Conservation (phyloP, 176 grass and related monocot species). For the Oryza longistaminata region DNA sequence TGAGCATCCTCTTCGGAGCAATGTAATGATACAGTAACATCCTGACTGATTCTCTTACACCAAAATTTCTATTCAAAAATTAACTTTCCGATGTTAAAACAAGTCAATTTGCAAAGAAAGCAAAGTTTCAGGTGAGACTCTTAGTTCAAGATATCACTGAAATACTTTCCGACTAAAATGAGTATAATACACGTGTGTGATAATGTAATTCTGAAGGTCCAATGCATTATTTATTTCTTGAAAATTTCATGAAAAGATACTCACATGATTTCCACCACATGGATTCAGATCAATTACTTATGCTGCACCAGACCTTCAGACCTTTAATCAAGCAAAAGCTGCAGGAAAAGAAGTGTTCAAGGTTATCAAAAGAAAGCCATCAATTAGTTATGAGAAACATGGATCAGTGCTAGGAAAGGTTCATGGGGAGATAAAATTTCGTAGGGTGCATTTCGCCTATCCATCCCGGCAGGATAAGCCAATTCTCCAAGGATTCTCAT, state of each 20-base stretch:
- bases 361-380: constrained; percentile 42
- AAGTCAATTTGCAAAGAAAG: background rate
- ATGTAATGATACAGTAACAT: constrained; percentile 41
- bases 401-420: constrained; percentile 38
- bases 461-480: constrained; percentile 47
- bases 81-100: background rate
- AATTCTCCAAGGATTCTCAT: constrained; percentile 50
- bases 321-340: constrained; percentile 56
- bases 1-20: constrained; percentile 65
- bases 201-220: background rate
- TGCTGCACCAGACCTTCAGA: constrained; percentile 59
- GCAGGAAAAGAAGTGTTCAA: constrained; percentile 51
- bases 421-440: constrained; percentile 42
- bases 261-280: constrained; percentile 10
- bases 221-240: background rate
- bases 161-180: background rate
- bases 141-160: background rate
- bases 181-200: background rate
- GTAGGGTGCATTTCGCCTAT: constrained; percentile 45
- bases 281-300: constrained; percentile 63
- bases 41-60: background rate
- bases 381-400: constrained; percentile 40
- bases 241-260: background rate
- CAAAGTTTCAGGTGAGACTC: background rate
- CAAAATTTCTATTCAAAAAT: background rate